Percentiles rank a stretch among this genome's conserved stretches.
Evolutionary conservation across 345 rosid species (phyloP).

Genomic region (Gynandropsis gynandra): DNA sequence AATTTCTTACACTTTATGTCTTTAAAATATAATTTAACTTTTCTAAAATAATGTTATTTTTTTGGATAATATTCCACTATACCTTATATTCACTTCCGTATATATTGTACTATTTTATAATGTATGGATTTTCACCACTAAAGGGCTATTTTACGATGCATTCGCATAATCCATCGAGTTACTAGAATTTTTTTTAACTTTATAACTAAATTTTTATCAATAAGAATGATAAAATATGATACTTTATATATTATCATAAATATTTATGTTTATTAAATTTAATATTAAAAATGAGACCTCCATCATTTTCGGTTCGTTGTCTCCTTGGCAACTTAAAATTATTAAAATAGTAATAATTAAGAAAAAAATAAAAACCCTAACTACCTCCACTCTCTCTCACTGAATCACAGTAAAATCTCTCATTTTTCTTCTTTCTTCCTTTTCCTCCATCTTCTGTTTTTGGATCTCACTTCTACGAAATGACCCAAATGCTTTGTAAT

Average conservation of each 20-base stretch:
- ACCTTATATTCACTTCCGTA: no score
- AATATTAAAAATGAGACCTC: conserved; percentile 11
- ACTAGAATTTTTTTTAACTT: no score
- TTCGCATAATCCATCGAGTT: no score
- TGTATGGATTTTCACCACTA: no score
- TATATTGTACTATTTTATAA: no score
- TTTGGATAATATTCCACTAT: no score
- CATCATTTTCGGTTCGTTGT: conserved; percentile 20
- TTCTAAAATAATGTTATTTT: no score
- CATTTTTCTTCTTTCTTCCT: conserved; percentile 11
- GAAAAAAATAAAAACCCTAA: conserved; percentile 14
- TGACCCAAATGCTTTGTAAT: background rate
- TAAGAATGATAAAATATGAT: background rate
- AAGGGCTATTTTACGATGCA: no score
- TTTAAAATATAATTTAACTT: no score
- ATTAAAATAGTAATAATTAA: background rate
- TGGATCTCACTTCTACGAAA: conserved; percentile 16
- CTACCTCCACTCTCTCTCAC: conserved; percentile 22
- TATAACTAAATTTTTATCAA: background rate
- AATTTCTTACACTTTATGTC: no score
- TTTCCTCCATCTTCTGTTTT: conserved; percentile 6
- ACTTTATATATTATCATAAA: conserved; percentile 2
- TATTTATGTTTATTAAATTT: conserved; percentile 9
- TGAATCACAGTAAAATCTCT: conserved; percentile 16
- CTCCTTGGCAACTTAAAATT: conserved; percentile 12